These are phyloP conservation scores for Kwoniella bestiolae DNA, from an alignment of 768 basidiomycete species.

Conservation along the genomic window DNA sequence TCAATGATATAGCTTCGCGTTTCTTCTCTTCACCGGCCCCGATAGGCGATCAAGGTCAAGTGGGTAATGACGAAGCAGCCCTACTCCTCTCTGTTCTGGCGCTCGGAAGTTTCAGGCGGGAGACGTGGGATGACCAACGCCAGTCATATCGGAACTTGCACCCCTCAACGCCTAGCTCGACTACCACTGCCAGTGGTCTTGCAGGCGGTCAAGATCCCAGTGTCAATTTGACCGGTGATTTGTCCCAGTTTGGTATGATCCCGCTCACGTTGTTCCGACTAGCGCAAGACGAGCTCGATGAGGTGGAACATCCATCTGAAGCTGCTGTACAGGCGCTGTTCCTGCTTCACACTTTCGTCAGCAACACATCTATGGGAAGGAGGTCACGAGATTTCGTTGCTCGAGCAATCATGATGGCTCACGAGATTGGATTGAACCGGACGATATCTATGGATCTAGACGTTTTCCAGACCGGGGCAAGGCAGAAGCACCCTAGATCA, in stretches of 20 bases:
- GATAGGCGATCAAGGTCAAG: background rate
- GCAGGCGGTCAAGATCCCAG: background rate
- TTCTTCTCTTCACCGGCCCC: too few relatives aligned
- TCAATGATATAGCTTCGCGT: constrained; percentile 11
- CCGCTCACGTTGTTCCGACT: constrained; percentile 24
- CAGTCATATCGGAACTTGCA: background rate
- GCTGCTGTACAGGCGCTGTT: constrained; percentile 31
- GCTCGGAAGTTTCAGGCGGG: constrained; percentile 22
- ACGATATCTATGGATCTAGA: constrained; percentile 1
- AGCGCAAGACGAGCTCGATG: constrained; percentile 29
- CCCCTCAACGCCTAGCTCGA: constrained; percentile 7
- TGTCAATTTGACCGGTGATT: background rate
- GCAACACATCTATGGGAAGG: constrained; percentile 31
- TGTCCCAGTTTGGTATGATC: background rate
- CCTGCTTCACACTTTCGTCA: constrained; percentile 30
- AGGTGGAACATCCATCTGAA: constrained; percentile 24
- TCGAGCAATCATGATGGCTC: constrained; percentile 33
- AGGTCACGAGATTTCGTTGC: constrained; percentile 34
- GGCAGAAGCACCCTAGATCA: background rate
- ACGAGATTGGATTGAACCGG: constrained; percentile 32
- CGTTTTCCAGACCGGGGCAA: background rate
- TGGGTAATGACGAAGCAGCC: constrained; percentile 18
- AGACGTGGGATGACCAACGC: constrained; percentile 21
- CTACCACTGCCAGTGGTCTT: background rate
- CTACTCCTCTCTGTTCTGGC: constrained; percentile 27